phyloP scores from a whole-genome alignment of 2,329 filamentous ascomycete species.

The Huntiella abstrusa region DNA sequence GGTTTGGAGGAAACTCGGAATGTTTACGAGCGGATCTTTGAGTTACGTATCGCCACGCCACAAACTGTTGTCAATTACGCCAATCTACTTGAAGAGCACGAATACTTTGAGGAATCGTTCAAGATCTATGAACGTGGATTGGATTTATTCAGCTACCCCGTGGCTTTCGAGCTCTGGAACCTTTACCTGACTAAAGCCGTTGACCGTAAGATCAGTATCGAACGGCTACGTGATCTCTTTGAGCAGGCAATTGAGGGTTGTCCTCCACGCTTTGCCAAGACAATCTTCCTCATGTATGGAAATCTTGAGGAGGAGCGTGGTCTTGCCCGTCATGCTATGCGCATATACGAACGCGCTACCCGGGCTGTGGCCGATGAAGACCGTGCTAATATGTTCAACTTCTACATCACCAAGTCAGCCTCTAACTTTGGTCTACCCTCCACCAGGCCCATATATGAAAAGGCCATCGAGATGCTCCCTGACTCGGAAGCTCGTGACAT shows the following conservation, averaged over 20 bases:
- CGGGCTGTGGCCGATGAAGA: conserved; percentile 90
- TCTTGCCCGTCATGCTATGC: conserved; percentile 89
- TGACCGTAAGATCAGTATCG: conserved; percentile 87
- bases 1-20: conserved; percentile 81
- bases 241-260: conserved; percentile 93
- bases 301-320: conserved; percentile 91
- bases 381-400: conserved; percentile 93
- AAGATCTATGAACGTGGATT: conserved; percentile 92
- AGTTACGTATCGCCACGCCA: conserved; percentile 90
- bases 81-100: conserved; percentile 81
- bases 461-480: conserved; percentile 81
- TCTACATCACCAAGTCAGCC: conserved; percentile 97
- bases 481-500: conserved; percentile 89
- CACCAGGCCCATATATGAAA: conserved; percentile 87
- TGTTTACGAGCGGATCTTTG: conserved; percentile 94
- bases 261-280: conserved; percentile 88
- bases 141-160: conserved; percentile 95
- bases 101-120: conserved; percentile 94
- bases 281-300: conserved; percentile 94
- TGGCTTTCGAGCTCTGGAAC: conserved; percentile 98
- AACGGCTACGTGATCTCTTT: conserved; percentile 82
- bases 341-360: conserved; percentile 94
- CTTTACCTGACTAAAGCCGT: conserved; percentile 94
- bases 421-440: conserved; percentile 95
- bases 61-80: conserved; percentile 98